These are phyloP conservation scores for Annulohypoxylon stygium DNA, from an alignment of 495 filamentous ascomycete species.

Conservation along the genomic window DNA sequence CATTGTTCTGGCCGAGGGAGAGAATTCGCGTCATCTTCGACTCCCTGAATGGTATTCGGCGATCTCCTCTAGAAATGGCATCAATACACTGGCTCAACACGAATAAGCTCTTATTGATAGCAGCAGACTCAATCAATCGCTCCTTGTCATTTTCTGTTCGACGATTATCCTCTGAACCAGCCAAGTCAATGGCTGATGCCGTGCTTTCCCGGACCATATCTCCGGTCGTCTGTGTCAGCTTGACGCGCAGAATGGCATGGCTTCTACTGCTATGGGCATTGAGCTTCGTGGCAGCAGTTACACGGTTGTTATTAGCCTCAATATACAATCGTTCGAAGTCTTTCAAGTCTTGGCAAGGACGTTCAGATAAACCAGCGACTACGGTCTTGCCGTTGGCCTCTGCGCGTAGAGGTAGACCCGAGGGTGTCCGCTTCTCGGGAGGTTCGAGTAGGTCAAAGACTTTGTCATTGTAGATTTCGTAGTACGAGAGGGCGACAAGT, in stretches of 20 bases:
- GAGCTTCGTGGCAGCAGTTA: constrained; percentile 93
- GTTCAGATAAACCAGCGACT: constrained; percentile 91
- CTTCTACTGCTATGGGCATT: constrained; percentile 95
- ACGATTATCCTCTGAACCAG: constrained; percentile 95
- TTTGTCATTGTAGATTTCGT: constrained; percentile 98
- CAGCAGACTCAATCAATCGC: constrained; percentile 92
- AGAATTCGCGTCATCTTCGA: constrained; percentile 98
- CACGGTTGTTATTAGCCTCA: constrained; percentile 91
- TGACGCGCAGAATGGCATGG: constrained; percentile 93
- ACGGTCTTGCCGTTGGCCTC: constrained; percentile 92
- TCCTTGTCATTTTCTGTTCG: constrained; percentile 95
- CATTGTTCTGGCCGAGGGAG: constrained; percentile 93
- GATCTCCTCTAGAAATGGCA: constrained; percentile 78
- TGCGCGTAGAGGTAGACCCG: constrained; percentile 84
- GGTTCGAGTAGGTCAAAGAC: constrained; percentile 94
- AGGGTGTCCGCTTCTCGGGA: constrained; percentile 86
- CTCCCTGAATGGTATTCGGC: constrained; percentile 91
- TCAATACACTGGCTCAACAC: constrained; percentile 96
- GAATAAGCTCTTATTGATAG: constrained; percentile 98
- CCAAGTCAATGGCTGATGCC: constrained; percentile 94
- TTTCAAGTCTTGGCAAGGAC: constrained; percentile 84
- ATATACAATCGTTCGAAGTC: constrained; percentile 95
- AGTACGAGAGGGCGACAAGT: constrained; percentile 88
- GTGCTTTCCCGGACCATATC: constrained; percentile 81
- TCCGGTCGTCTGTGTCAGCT: constrained; percentile 79